Percentiles rank a stretch among this genome's conserved stretches.
Evolutionary conservation across 2,329 filamentous ascomycete species (phyloP).

Genomic region (Huntiella abstrusa): DNA sequence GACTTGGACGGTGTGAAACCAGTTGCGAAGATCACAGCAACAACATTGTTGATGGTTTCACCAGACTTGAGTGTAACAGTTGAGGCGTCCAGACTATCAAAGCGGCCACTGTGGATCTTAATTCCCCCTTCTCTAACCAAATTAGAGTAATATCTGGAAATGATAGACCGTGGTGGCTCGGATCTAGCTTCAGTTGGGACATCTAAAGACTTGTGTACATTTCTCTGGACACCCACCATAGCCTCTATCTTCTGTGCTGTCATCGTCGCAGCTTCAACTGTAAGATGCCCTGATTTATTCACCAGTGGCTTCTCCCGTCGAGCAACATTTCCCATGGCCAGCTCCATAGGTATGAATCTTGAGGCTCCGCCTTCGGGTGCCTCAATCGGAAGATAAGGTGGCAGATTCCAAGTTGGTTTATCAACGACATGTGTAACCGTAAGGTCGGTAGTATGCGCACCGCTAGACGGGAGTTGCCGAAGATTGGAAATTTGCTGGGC

Average conservation of each 20-base stretch:
- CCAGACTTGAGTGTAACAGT: conserved; percentile 18
- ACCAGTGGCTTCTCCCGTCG: conserved; percentile 38
- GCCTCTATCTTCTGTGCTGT: conserved; percentile 27
- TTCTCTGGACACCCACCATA: conserved; percentile 22
- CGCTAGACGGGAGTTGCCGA: conserved; percentile 27
- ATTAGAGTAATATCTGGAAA: conserved; percentile 54
- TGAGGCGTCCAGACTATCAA: conserved; percentile 19
- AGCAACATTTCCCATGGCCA: conserved; percentile 50
- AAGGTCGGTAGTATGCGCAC: conserved; percentile 26
- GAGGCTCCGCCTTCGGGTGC: not conserved
- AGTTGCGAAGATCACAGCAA: conserved; percentile 54
- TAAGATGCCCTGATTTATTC: conserved; percentile 47
- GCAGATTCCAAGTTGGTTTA: conserved; percentile 53
- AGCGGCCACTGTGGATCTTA: conserved; percentile 28
- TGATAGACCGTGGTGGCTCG: conserved; percentile 45
- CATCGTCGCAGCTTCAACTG: conserved; percentile 22
- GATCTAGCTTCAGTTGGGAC: conserved; percentile 23
- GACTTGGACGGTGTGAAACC: conserved; percentile 50
- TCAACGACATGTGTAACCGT: conserved; percentile 51
- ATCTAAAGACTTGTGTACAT: conserved; percentile 23
- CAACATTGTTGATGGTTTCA: conserved; percentile 32
- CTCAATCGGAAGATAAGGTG: conserved; percentile 32
- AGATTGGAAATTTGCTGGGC: conserved; percentile 52
- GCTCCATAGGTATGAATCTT: conserved; percentile 53
- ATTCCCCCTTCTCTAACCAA: conserved; percentile 52